Evolutionary conservation across 768 basidiomycete genomes (phyloP).

Genomic region (Termitomyces sp.): DNA sequence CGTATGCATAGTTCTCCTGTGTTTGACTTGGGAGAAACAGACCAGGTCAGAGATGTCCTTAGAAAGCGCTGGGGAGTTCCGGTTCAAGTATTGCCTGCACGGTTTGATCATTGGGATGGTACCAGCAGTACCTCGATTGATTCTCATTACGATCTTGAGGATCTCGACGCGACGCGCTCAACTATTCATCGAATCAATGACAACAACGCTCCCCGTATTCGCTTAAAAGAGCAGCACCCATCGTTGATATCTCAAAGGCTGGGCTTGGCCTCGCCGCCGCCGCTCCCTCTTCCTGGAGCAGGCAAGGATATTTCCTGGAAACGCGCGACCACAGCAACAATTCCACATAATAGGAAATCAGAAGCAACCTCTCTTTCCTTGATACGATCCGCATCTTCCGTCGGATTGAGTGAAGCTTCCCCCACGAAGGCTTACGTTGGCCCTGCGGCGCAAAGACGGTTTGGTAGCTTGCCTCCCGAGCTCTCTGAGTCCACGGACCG

Average conservation of each 20-base stretch:
- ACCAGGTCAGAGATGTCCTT: slow-evolving; percentile 19
- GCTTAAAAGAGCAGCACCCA: not conserved
- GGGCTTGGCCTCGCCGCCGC: not conserved
- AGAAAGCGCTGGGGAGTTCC: slow-evolving; percentile 18
- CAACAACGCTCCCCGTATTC: not conserved
- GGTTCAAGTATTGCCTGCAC: not conserved
- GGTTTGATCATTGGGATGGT: not conserved
- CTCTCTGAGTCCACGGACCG: slow-evolving; percentile 27
- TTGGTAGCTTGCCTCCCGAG: slow-evolving; percentile 9
- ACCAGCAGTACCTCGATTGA: not conserved
- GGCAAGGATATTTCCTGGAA: slow-evolving; percentile 4
- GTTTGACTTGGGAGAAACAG: slow-evolving; percentile 26
- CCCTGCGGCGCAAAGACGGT: not conserved
- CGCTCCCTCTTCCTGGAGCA: not conserved
- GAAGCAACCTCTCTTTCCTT: not conserved
- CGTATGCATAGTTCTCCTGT: slow-evolving; percentile 43
- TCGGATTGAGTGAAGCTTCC: not conserved
- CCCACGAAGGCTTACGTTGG: not conserved
- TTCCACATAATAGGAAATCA: not conserved
- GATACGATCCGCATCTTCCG: not conserved
- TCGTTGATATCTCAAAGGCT: not conserved
- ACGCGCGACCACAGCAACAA: slow-evolving; percentile 5
- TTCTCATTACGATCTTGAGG: not conserved
- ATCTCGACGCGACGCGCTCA: not conserved
- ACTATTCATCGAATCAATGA: not conserved